Base-by-base conservation (phyloP, 495 filamentous ascomycete genomes). In the Penicillium herquei region DNA sequence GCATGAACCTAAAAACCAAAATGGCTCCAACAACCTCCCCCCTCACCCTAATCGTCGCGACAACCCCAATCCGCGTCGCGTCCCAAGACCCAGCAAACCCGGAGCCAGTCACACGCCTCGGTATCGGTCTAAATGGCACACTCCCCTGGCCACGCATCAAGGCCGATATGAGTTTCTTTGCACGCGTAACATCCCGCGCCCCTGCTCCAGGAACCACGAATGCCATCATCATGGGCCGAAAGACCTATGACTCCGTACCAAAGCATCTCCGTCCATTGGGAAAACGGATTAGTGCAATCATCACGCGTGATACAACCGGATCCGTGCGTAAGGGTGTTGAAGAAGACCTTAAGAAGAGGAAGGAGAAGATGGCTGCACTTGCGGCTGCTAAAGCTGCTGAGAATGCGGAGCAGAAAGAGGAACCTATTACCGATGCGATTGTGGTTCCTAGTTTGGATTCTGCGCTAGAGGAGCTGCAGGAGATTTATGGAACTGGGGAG, bases 181-280 rank as follows among this genome's bases (percentile, higher is more conserved):
- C 91, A 17, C 86, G 92, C 48, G 87, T 94, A 7, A 97, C 94
- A 4, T 90, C 89, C 55, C 87, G 90, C 11, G 52, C 77, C 48
- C 70, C 70, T 1, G 34, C 16, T 3, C 40, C 59, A 0, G 62
- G 65, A 7, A 69, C 62, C 17, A 71, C 70, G 0, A 98, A 98
- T 65, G 89, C 88, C 0, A 87, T 98, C 21, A 87, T 98, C 64
- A 98, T 98, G 93, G 94, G 94, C 46, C 89, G 94, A 58, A 96
- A 94, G 72, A 97, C 94, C 0, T 98, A 91, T 85, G 88, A 93
- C 30, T 88, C 83, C 42, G 91, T 98, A 4, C 93, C 93, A 2
- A 62, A 71, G 0, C 74, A 72, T 11, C 88, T 92, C 62, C 81
- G 91, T n/a, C 94, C 94, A 32, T 74, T 98, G 11, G 85, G 80